Base-by-base conservation (phyloP, 768 basidiomycete genomes). In the Gymnopilus junonius region DNA sequence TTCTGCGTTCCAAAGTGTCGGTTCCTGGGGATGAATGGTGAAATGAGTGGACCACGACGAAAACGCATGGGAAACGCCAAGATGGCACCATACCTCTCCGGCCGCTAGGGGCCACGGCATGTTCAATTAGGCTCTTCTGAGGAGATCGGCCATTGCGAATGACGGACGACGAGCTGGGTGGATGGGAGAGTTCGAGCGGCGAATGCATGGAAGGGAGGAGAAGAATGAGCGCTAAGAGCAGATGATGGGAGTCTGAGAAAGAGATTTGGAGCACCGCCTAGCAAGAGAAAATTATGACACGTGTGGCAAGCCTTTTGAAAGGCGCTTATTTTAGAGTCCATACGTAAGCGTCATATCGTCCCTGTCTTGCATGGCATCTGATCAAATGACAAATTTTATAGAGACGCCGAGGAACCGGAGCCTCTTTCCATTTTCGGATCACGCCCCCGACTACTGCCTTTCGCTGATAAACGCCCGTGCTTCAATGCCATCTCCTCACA, bases 1-100 rank as follows among this genome's bases (percentile, higher is more conserved):
- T 73, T 15, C 72, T 56, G 10, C 72, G 64, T 64, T 73, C 72
- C 4, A 73, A 65, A 15, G 70, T 73, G 59, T 73, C 72, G 17
- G 69, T 65, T 8, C 72, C 72, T 73, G 43, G 8, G 14, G 34
- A 17, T 29, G n/a, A 43, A 55, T 40, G n/a, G 25, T 25, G 53
- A 14, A 34, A 29, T n/a, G 11, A 23, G 45, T 11, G 25, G 25
- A 15, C 12, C 25, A 25, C 1, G 42, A 54, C 39, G 6, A 29
- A 15, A 21, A 25, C n/a, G 2, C 32, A 35, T 51, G 42, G 32
- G 58, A 37, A 62, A 21, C n/a, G 54, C n/a, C 39, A 31, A 21
- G 35, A 29, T 29, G 53, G 11, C 8, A 2, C 56, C 67, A 29
- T 37, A 69, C 70, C 70, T 62, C 68, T 59, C n/a, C 70, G 63